Base-by-base conservation (phyloP, 2,329 filamentous ascomycete genomes). In the Colletotrichum tabaci region DNA sequence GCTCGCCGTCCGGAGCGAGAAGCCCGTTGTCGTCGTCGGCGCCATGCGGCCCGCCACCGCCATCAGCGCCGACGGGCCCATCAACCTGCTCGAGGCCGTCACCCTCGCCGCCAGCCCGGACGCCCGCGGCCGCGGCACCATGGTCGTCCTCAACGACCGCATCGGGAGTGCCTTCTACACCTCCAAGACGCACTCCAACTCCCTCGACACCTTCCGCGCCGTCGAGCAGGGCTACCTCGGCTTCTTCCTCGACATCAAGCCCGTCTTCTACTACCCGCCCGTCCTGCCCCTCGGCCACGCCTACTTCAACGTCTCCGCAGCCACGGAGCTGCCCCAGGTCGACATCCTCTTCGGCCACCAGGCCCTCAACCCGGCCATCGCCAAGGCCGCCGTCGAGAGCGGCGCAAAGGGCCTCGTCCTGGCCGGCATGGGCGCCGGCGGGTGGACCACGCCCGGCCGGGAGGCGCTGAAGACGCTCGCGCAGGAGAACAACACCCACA, bases 1-100 rank as follows among this genome's bases (percentile, higher is more conserved):
- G 73, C 79, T 88, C 4, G 89, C 88, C 0, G 77, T 91, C 44
- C 85, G 86, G 74, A 88, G 85, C 53, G 82, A 83, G 40, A 91
- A 91, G 78, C 89, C 90, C 0, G 83, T 92, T 6, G 84, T 91
- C 4, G 76, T 89, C 30, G 89, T 90, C 2, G 90, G 89, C 6
- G 86, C 90, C 21, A 92, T 92, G 90, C 83, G 90, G 12, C 90
- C 90, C 5, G 86, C 89, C 0, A 91, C 89, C 0, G 89, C 89
- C 15, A 83, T 91, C 75, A 88, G 87, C 71, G 89, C 90, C 18
- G 90, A 92, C 72, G 90, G 90, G 0, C 89, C 89, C 18, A 85
- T 89, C 76, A 92, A 92, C 78, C 83, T 92, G 35, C 85, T 89
- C 52, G 86, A 89, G 77, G 87, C 89, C 15, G 88, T 90, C 1